A percentile compares a stretch with the other conserved stretches of the same genome.
These are phyloP conservation scores for Rhodotorula sp. DNA, from an alignment of 1,284 basidiomycete species.

Conservation along the genomic window DNA sequence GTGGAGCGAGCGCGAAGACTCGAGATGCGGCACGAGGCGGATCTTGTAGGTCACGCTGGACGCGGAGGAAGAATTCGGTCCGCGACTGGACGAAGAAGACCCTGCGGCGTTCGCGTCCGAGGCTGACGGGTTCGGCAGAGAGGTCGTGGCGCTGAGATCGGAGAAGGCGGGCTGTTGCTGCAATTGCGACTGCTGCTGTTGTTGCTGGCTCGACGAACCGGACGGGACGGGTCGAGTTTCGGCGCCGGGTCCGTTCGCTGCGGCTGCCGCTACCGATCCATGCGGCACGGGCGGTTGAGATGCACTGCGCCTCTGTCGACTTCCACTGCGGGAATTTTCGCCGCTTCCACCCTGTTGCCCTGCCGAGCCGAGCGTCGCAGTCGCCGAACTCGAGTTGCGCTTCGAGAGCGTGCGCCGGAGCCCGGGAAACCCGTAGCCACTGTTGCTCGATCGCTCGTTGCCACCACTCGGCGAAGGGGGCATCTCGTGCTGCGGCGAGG, in stretches of 20 bases:
- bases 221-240: not conserved
- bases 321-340: not conserved
- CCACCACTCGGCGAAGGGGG: conserved; percentile 30
- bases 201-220: not conserved
- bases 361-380: not conserved
- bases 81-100: conserved; percentile 20
- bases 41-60: conserved; percentile 51
- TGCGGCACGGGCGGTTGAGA: conserved; percentile 29
- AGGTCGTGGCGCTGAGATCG: conserved; percentile 9
- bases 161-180: conserved; percentile 4
- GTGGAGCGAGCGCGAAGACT: conserved; percentile 79
- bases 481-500: conserved; percentile 24
- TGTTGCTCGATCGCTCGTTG: not conserved
- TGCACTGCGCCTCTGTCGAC: conserved; percentile 25
- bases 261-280: not conserved
- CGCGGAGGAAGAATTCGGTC: not conserved
- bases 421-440: conserved; percentile 38
- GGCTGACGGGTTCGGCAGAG: conserved; percentile 15
- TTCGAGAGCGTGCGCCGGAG: conserved; percentile 34
- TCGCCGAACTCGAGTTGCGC: conserved; percentile 7
- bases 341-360: not conserved
- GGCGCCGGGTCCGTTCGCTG: not conserved
- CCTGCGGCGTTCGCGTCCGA: conserved; percentile 15
- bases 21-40: conserved; percentile 90
- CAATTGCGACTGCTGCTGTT: not conserved